phyloP scores from a whole-genome alignment of 2,329 filamentous ascomycete species.

The Paradendryphiella salina region DNA sequence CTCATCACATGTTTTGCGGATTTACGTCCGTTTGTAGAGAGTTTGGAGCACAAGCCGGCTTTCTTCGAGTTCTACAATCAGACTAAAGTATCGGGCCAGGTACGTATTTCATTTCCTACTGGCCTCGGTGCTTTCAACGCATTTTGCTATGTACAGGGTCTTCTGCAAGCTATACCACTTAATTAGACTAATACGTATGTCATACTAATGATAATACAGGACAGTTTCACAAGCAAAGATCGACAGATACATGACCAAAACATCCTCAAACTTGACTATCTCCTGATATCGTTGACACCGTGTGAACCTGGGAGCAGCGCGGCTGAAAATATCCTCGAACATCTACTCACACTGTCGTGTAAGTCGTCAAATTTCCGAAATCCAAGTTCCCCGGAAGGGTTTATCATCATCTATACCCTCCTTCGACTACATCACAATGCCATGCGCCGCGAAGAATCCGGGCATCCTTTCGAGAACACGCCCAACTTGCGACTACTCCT shows the following conservation, averaged over 20 bases:
- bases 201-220: neutral
- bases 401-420: constrained; percentile 30
- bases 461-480: constrained; percentile 4
- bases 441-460: neutral
- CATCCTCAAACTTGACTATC: constrained; percentile 32
- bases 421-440: constrained; percentile 25
- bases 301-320: neutral
- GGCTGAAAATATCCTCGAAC: neutral
- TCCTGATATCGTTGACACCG: constrained; percentile 23
- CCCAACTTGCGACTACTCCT: constrained; percentile 26
- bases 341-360: neutral
- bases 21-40: constrained; percentile 29
- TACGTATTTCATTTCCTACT: neutral
- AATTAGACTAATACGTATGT: neutral
- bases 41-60: constrained; percentile 15
- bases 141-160: too few relatives aligned
- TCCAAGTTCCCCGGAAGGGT: constrained; percentile 21
- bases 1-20: constrained; percentile 36
- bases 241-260: constrained; percentile 29
- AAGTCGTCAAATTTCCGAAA: constrained; percentile 6
- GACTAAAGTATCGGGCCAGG: neutral
- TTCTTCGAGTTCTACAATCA: constrained; percentile 11
- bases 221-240: neutral
- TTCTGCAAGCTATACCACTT: neutral
- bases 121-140: too few relatives aligned